Evolutionary conservation across 2,329 filamentous ascomycete species (phyloP).

Genomic region (Ophiostoma piceae): DNA sequence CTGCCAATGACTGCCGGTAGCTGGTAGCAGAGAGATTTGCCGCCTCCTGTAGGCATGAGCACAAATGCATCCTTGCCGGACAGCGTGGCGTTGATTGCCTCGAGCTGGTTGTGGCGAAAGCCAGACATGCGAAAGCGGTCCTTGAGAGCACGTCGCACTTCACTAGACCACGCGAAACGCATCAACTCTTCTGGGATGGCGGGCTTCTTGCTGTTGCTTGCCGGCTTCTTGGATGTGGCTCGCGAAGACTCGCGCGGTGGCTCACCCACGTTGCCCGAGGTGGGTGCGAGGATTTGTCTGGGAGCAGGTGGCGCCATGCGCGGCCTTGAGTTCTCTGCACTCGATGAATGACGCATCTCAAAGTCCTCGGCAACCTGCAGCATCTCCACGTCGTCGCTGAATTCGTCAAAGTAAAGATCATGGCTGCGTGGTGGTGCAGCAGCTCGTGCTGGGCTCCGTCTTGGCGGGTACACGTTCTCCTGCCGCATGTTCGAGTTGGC

Average conservation of each 20-base stretch:
- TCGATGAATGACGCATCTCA: constrained; percentile 38
- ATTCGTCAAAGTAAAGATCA: constrained; percentile 30
- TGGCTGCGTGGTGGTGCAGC: neutral
- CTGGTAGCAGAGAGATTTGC: constrained; percentile 96
- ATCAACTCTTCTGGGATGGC: constrained; percentile 50
- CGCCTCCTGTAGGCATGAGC: constrained; percentile 94
- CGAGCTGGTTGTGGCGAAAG: constrained; percentile 85
- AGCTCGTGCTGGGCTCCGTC: neutral
- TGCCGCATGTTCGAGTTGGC: neutral
- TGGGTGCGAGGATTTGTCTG: constrained; percentile 42
- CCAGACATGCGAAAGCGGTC: constrained; percentile 78
- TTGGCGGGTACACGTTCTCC: neutral
- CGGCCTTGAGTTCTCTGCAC: constrained; percentile 28
- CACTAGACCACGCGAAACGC: constrained; percentile 74
- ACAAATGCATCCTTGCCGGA: constrained; percentile 86
- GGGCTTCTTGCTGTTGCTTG: constrained; percentile 29
- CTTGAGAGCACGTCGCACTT: constrained; percentile 75
- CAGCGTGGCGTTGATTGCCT: constrained; percentile 92
- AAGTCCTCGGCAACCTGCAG: constrained; percentile 48
- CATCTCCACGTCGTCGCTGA: constrained; percentile 41
- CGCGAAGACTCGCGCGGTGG: constrained; percentile 35
- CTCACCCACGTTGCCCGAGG: constrained; percentile 43
- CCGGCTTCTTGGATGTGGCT: constrained; percentile 33
- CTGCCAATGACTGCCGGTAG: constrained; percentile 77
- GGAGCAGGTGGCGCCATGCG: constrained; percentile 26